phyloP scores from a whole-genome alignment of 257 asterid species.

The Thymus quinquecostatus region DNA sequence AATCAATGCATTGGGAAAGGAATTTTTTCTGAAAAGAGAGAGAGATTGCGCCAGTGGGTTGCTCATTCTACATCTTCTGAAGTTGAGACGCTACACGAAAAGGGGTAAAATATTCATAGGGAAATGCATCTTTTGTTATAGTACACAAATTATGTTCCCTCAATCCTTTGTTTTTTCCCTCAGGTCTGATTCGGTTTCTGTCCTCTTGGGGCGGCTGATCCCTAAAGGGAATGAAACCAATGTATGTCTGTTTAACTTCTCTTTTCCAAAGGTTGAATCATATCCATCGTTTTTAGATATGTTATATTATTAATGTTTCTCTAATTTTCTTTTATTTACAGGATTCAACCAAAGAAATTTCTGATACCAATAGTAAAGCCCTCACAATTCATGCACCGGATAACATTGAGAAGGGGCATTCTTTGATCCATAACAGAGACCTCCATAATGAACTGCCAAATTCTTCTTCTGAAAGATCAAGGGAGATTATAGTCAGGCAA shows the following conservation, averaged over 20 bases:
- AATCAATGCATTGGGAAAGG: constrained; percentile 53
- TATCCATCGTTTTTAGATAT: not conserved
- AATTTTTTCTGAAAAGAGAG: constrained; percentile 62
- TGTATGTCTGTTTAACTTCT: constrained; percentile 47
- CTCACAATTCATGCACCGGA: constrained; percentile 36
- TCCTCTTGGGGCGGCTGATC: constrained; percentile 55
- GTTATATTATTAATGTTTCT: not conserved
- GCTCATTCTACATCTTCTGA: constrained; percentile 49
- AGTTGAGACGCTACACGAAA: constrained; percentile 41
- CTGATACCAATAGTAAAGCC: constrained; percentile 36
- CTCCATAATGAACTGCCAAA: constrained; percentile 39
- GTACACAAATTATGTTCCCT: constrained; percentile 23
- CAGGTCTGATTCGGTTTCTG: constrained; percentile 73
- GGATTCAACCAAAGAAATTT: constrained; percentile 41
- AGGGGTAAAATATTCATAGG: constrained; percentile 50
- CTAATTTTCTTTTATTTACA: constrained; percentile 35
- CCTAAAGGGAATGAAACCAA: constrained; percentile 44
- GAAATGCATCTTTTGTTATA: constrained; percentile 28
- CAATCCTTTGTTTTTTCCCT: constrained; percentile 33
- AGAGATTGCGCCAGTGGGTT: constrained; percentile 52
- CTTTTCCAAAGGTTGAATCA: constrained; percentile 22
- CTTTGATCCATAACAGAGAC: constrained; percentile 37
- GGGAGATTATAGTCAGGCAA: constrained; percentile 38
- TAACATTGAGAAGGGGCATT: constrained; percentile 40
- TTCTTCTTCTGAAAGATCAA: constrained; percentile 35